Evolutionary conservation across 257 asterid species (phyloP).

Genomic region (Solanum peruvianum): DNA sequence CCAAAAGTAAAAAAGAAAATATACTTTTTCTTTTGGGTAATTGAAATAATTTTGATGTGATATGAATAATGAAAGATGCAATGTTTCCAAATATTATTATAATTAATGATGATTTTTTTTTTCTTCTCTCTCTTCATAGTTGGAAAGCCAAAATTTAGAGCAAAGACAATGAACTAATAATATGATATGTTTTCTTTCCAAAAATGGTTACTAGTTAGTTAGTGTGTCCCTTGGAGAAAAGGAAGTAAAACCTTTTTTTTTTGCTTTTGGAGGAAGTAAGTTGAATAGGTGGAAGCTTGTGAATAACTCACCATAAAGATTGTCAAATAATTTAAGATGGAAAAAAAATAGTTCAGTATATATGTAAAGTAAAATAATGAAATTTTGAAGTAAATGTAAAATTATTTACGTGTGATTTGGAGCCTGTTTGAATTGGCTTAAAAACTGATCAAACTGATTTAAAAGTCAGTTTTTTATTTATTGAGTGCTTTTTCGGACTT

Average conservation of each 20-base stretch:
- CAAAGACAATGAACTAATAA: not conserved
- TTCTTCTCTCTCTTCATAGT: not conserved
- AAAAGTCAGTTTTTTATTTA: too few species aligned
- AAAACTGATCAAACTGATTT: too few species aligned
- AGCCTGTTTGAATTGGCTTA: fast-evolving
- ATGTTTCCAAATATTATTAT: not conserved
- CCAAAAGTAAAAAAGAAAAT: not conserved
- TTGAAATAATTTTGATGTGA: not conserved
- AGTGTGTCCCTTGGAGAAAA: not conserved
- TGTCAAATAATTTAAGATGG: too few species aligned
- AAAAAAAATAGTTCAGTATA: not conserved
- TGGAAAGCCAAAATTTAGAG: not conserved
- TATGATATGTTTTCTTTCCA: not conserved
- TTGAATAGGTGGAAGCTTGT: not conserved
- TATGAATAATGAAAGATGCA: not conserved
- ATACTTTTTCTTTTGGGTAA: not conserved
- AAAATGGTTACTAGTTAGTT: not conserved
- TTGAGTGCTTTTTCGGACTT: too few species aligned
- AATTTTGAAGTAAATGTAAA: not conserved
- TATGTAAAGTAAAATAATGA: not conserved
- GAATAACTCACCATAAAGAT: not conserved
- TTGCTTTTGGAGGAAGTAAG: not conserved
- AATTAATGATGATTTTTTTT: not conserved
- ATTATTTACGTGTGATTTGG: not conserved
- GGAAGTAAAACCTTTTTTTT: not conserved